Evolutionary conservation across 2,329 filamentous ascomycete species (phyloP), one percentile per base, ranked within the genome.

Genomic region (Penicillium sp.): DNA sequence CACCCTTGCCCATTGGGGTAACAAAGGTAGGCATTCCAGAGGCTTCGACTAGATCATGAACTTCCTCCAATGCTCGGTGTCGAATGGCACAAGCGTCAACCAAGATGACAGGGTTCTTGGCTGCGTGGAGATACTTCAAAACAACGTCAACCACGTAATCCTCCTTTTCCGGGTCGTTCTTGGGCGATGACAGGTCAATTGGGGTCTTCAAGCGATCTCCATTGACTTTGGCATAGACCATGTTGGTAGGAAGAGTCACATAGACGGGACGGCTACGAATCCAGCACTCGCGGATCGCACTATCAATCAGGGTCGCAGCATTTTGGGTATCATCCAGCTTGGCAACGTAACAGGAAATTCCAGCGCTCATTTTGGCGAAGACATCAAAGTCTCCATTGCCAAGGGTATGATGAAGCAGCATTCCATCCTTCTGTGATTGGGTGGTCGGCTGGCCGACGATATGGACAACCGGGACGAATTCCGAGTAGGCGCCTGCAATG

Each of bases 1-100:
- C 89, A 18, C 90, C 85, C 76, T 96, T 96, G 45, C 91, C 91
- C 89, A 95, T 95, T 2, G 91, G 90, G 0, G 90, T 89, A n/a
- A 92, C 89, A 65, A 94, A 95, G 0, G 89, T 88, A 4, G 92
- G 91, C 7, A 96, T 78, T 4, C 84, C 80, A 1, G 89, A 89
- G 72, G 87, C 89, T 57, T 87, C 79, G 49, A 95, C 78, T 15
- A 96, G 78, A 7, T 84, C 82, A 63, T 89, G 85, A 18, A 91
- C 85, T 72, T 94, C 90, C 1, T 84, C 73, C 1, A 92, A 73
- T 15, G 89, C 88, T 41, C 87, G 81, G 68, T 94, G 89, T 31
- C 90, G 85, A 60, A 92, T 86, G 11, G 90, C 88, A 66, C 90
- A 94, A 31, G 89, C 89, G 71, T 96, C 92, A 6, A 95, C 86